These are phyloP conservation scores for Dendryphion nanum DNA, from an alignment of 2,329 filamentous ascomycete genomes.

Conservation along the genomic window DNA sequence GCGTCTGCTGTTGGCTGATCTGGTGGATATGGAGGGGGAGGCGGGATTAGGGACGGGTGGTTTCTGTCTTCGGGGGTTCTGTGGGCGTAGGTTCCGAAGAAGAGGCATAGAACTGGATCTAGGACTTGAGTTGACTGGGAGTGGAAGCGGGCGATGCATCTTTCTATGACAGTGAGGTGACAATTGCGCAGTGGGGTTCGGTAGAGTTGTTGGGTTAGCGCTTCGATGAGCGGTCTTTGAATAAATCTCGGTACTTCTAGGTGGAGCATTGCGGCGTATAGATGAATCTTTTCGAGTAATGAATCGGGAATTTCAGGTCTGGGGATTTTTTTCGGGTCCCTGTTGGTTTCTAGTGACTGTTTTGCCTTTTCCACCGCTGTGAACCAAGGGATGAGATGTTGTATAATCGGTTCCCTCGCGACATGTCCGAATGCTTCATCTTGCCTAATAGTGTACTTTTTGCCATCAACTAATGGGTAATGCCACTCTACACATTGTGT, in stretches of 20 bases:
- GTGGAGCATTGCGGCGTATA: constrained; percentile 21
- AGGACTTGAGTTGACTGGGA: constrained; percentile 11
- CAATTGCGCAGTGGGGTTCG: constrained; percentile 5
- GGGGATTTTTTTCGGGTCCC: constrained; percentile 2
- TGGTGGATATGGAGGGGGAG: too few relatives aligned
- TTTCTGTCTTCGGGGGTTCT: constrained; percentile 5
- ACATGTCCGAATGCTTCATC: constrained; percentile 13
- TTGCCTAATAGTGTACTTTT: neutral
- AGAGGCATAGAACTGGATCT: constrained; percentile 18
- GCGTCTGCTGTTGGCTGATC: neutral
- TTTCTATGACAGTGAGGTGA: constrained; percentile 16
- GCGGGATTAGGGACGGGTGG: neutral
- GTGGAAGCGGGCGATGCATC: constrained; percentile 16
- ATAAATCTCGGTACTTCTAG: constrained; percentile 11
- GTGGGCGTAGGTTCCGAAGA: constrained; percentile 15
- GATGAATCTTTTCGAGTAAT: constrained; percentile 15
- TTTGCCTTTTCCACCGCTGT: constrained; percentile 3
- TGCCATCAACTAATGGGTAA: neutral
- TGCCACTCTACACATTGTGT: neutral
- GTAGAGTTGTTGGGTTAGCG: constrained; percentile 15
- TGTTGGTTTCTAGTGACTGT: neutral
- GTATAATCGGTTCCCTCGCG: constrained; percentile 6
- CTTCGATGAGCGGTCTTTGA: constrained; percentile 11
- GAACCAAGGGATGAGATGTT: constrained; percentile 17
- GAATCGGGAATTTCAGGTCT: constrained; percentile 5